A percentile compares a stretch with the other conserved stretches of the same genome.
Evolutionary conservation across 2,329 filamentous ascomycete species (phyloP).

Genomic region (Fusarium nisikadoi): DNA sequence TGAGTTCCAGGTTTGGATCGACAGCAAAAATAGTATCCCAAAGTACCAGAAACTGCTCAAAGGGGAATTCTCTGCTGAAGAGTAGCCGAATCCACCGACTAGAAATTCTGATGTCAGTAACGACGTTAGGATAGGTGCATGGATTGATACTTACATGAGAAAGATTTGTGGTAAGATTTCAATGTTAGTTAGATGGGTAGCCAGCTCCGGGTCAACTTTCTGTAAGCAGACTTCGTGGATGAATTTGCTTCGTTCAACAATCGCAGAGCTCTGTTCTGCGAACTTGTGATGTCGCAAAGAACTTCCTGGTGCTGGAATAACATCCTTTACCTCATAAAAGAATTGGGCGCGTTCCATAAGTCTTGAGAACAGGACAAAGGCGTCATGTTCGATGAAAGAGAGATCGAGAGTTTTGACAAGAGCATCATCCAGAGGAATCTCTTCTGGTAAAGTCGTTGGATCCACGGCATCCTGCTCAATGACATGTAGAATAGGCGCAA

Average conservation of each 20-base stretch:
- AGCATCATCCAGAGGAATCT: slow-evolving; percentile 56
- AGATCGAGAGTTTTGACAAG: slow-evolving; percentile 77
- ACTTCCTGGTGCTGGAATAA: slow-evolving; percentile 22
- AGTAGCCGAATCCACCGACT: slow-evolving; percentile 94
- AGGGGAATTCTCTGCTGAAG: slow-evolving; percentile 93
- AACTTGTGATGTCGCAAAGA: slow-evolving; percentile 30
- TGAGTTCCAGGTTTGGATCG: slow-evolving; percentile 80
- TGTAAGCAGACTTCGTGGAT: slow-evolving; percentile 87
- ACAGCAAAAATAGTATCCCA: slow-evolving; percentile 95
- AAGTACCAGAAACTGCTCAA: slow-evolving; percentile 82
- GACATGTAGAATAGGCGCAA: slow-evolving; percentile 89
- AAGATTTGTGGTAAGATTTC: slow-evolving; percentile 98
- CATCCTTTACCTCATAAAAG: slow-evolving; percentile 78
- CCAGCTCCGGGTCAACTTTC: slow-evolving; percentile 84
- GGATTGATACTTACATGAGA: slow-evolving; percentile 72
- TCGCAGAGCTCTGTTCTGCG: slow-evolving; percentile 61
- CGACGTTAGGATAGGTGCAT: not conserved
- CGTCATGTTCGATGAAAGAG: slow-evolving; percentile 86
- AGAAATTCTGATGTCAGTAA: slow-evolving; percentile 1
- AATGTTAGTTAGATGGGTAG: slow-evolving; percentile 80
- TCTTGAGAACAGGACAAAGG: slow-evolving; percentile 84
- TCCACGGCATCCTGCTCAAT: slow-evolving; percentile 84
- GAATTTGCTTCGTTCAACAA: slow-evolving; percentile 84
- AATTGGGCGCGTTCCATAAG: slow-evolving; percentile 88
- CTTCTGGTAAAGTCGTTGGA: slow-evolving; percentile 48